Evolutionary conservation across 129 eudicot species (phyloP).

Genomic region (Solidago caesia): DNA sequence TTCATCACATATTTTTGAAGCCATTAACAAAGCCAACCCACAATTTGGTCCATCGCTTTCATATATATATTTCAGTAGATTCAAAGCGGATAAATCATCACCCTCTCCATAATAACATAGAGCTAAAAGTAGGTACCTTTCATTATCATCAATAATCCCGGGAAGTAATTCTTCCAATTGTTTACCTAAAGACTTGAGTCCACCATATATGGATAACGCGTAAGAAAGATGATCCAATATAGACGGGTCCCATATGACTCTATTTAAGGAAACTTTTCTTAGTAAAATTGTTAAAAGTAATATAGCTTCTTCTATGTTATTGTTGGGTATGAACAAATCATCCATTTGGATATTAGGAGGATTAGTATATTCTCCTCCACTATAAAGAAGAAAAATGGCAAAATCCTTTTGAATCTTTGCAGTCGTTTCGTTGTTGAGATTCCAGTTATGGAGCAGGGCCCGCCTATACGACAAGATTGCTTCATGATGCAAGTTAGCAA

Average conservation of each 20-base stretch:
- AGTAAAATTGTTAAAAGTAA: slow-evolving; percentile 59
- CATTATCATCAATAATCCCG: slow-evolving; percentile 47
- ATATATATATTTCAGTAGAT: slow-evolving; percentile 48
- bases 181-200: slow-evolving; percentile 53
- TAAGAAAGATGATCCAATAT: slow-evolving; percentile 77
- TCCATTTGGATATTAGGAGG: slow-evolving; percentile 62
- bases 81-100: slow-evolving; percentile 51
- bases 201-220: slow-evolving; percentile 63
- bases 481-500: slow-evolving; percentile 60
- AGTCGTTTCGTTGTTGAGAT: slow-evolving; percentile 53
- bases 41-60: slow-evolving; percentile 35
- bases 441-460: slow-evolving; percentile 68
- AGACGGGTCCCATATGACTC: slow-evolving; percentile 74
- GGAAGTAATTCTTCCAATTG: slow-evolving; percentile 69
- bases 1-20: slow-evolving; percentile 57
- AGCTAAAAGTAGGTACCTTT: slow-evolving; percentile 59
- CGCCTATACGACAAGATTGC: slow-evolving; percentile 65
- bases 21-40: slow-evolving; percentile 55
- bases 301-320: slow-evolving; percentile 84
- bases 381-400: slow-evolving; percentile 75
- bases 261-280: slow-evolving; percentile 47
- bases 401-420: slow-evolving; percentile 78
- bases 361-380: slow-evolving; percentile 56
- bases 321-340: slow-evolving; percentile 63
- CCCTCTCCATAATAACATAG: slow-evolving; percentile 71